phyloP scores from a whole-genome alignment of 1,139 yeast genomes.

The Lipomyces yarrowii region DNA sequence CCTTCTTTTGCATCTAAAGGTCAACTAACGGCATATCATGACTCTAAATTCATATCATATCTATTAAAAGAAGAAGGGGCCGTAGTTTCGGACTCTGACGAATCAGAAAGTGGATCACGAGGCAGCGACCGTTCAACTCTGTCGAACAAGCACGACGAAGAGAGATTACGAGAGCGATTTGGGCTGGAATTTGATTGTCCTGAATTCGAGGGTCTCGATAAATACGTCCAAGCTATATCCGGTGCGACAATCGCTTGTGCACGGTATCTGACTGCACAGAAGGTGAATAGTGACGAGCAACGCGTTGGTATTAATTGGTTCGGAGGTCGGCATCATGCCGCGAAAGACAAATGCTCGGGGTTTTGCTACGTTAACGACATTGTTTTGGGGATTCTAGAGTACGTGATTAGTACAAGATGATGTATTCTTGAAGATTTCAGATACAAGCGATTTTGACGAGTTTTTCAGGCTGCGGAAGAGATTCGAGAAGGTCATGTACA shows the following conservation, averaged over 20 bases:
- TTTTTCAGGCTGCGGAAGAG: slow-evolving; percentile 47
- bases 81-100: not conserved
- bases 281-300: not conserved
- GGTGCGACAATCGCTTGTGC: slow-evolving; percentile 64
- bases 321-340: slow-evolving; percentile 80
- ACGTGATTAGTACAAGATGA: not conserved
- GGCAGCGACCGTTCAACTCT: not conserved
- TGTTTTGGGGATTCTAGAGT: slow-evolving; percentile 54
- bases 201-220: slow-evolving; percentile 55
- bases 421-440: not conserved
- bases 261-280: slow-evolving; percentile 38
- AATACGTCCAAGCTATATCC: slow-evolving; percentile 55
- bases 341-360: slow-evolving; percentile 61
- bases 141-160: slow-evolving; percentile 9
- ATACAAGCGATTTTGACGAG: not conserved
- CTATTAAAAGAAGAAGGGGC: slow-evolving; percentile 35
- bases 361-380: slow-evolving; percentile 76
- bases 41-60: slow-evolving; percentile 44
- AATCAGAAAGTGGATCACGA: not conserved
- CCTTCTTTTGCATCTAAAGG: slow-evolving; percentile 15
- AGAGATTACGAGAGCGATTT: slow-evolving; percentile 27
- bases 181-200: slow-evolving; percentile 65
- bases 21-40: slow-evolving; percentile 48
- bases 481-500: slow-evolving; percentile 57
- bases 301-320: slow-evolving; percentile 64